Percentiles rank a stretch among this genome's conserved stretches.
Conservation (phyloP, 2,329 filamentous ascomycete species). For the Pseudomassariella vexata region DNA sequence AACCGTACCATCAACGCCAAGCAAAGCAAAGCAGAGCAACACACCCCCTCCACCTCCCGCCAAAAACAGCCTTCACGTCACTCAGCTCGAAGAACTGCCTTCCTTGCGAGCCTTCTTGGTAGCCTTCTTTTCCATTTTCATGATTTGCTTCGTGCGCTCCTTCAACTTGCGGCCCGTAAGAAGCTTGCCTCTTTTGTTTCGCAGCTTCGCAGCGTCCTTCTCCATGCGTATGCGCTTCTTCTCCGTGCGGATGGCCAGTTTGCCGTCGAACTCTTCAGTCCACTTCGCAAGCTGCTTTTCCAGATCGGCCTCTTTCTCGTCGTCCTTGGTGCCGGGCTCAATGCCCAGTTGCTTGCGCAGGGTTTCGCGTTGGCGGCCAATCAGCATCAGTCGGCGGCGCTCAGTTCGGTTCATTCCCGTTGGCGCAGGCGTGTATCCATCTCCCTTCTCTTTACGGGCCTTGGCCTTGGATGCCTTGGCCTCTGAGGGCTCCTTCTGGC, state of each 20-base stretch:
- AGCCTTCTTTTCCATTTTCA: constrained; percentile 11
- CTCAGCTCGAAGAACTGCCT: neutral
- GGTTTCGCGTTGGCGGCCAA: constrained; percentile 17
- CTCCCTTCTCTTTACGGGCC: too few species aligned
- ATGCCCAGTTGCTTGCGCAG: constrained; percentile 19
- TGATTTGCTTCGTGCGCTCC: constrained; percentile 11
- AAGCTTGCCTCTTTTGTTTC: constrained; percentile 12
- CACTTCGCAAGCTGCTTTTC: constrained; percentile 17
- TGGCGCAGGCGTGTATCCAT: too few species aligned
- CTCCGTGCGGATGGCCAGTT: constrained; percentile 6
- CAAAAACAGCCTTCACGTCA: too few species aligned
- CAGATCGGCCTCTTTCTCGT: constrained; percentile 16
- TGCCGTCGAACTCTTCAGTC: constrained; percentile 12
- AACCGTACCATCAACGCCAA: too few species aligned
- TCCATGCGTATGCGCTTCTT: constrained; percentile 16
- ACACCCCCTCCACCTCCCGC: too few species aligned
- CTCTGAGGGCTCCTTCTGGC: too few species aligned
- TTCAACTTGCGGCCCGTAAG: constrained; percentile 13
- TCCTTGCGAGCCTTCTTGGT: constrained; percentile 7
- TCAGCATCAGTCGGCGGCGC: constrained; percentile 21
- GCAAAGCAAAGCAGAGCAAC: too few species aligned
- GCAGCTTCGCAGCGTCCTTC: constrained; percentile 13
- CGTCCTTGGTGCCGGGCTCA: constrained; percentile 15
- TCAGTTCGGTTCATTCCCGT: constrained; percentile 18
- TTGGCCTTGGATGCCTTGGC: too few species aligned